phyloP scores from a whole-genome alignment of 345 rosid genomes.

The Dipteronia sinensis region DNA sequence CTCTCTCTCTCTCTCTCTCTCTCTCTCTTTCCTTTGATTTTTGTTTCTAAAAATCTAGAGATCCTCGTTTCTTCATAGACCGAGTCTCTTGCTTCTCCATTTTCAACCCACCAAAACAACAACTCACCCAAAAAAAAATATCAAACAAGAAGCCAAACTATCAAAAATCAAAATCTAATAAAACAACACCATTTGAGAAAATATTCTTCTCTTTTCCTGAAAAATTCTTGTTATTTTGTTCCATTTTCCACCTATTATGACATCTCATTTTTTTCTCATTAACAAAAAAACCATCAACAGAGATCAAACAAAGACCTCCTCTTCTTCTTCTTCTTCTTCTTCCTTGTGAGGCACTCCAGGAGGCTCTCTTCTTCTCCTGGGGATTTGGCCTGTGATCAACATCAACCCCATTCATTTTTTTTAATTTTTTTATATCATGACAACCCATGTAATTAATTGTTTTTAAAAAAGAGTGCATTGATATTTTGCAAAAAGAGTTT shows the following conservation, averaged over 20 bases:
- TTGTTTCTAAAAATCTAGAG: slow-evolving; percentile 43
- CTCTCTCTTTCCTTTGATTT: not conserved
- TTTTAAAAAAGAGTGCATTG: not conserved
- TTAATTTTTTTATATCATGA: not conserved
- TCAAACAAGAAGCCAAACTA: slow-evolving; percentile 1
- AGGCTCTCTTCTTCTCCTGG: slow-evolving; percentile 36
- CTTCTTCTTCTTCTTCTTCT: slow-evolving; percentile 2
- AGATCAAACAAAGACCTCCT: slow-evolving; percentile 17
- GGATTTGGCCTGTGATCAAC: slow-evolving; percentile 14
- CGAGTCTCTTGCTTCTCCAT: slow-evolving; percentile 44
- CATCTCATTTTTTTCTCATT: slow-evolving; percentile 22
- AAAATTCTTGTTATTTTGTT: not conserved
- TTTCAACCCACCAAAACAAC: slow-evolving; percentile 2
- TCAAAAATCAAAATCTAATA: not conserved
- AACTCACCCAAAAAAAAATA: slow-evolving; percentile 27
- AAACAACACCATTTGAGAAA: slow-evolving; percentile 13
- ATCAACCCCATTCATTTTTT: not conserved
- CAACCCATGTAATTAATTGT: not conserved
- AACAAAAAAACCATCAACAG: slow-evolving; percentile 21
- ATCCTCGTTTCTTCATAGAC: slow-evolving; percentile 37
- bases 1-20: too few relatives aligned
- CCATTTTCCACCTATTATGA: slow-evolving; percentile 22
- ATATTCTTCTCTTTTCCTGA: slow-evolving; percentile 1
- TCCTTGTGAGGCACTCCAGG: slow-evolving; percentile 40
- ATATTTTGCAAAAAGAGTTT: not conserved